A percentile compares a stretch with the other conserved stretches of the same genome.
These are phyloP conservation scores for Thelonectria olida DNA, from an alignment of 2,329 filamentous ascomycete genomes.

Conservation along the genomic window DNA sequence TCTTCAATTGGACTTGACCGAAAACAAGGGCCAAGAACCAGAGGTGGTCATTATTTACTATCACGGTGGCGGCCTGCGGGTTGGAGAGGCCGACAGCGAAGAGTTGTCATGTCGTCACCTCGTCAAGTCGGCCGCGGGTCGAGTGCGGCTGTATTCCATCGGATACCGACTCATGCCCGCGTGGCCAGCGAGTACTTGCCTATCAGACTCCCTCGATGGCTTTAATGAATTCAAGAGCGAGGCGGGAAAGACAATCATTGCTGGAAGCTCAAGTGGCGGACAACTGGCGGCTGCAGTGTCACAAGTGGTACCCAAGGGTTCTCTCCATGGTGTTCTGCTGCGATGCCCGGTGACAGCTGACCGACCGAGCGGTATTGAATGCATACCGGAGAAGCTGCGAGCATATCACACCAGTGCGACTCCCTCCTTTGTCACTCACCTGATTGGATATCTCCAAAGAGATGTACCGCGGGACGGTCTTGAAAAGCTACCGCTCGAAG, in stretches of 20 bases:
- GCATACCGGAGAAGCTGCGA: slow-evolving; percentile 49
- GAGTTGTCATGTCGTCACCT: slow-evolving; percentile 57
- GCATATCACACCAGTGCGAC: slow-evolving; percentile 51
- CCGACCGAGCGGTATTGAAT: slow-evolving; percentile 47
- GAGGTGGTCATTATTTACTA: slow-evolving; percentile 53
- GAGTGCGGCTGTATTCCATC: slow-evolving; percentile 52
- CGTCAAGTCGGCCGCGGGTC: slow-evolving; percentile 40
- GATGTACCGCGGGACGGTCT: slow-evolving; percentile 52
- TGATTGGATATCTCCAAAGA: slow-evolving; percentile 45
- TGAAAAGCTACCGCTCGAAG: slow-evolving; percentile 53
- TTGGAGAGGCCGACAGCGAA: slow-evolving; percentile 60
- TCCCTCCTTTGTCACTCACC: slow-evolving; percentile 48
- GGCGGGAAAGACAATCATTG: slow-evolving; percentile 43
- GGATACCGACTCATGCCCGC: slow-evolving; percentile 57
- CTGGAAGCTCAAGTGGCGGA: slow-evolving; percentile 59
- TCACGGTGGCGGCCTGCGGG: slow-evolving; percentile 57
- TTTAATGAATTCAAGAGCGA: slow-evolving; percentile 37
- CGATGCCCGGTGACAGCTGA: slow-evolving; percentile 59
- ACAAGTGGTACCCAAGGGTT: slow-evolving; percentile 40
- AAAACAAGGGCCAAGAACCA: slow-evolving; percentile 15
- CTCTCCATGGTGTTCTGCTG: slow-evolving; percentile 53
- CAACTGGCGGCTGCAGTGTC: slow-evolving; percentile 57
- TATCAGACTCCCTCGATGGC: slow-evolving; percentile 53
- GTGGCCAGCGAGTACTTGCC: slow-evolving; percentile 49
- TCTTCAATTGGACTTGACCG: slow-evolving; percentile 43